A percentile compares a stretch with the other conserved stretches of the same genome.
Evolutionary conservation across 2,329 filamentous ascomycete species (phyloP).

Genomic region (Neofusicoccum ribis): DNA sequence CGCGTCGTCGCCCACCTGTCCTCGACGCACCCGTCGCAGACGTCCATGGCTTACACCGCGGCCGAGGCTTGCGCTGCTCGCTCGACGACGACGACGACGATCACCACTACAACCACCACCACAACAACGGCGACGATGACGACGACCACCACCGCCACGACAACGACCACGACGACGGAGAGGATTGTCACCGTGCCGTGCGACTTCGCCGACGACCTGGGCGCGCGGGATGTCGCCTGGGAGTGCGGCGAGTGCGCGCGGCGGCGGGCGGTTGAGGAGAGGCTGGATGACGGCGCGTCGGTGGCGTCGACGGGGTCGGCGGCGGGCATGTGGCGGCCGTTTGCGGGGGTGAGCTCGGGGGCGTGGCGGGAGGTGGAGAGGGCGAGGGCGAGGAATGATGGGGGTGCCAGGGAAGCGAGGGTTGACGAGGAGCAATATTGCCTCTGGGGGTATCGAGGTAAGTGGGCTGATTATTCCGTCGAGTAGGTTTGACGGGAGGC

Average conservation of each 20-base stretch:
- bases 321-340: conserved; percentile 24
- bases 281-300: no score
- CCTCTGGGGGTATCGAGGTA: no score
- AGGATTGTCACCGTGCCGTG: conserved; percentile 23
- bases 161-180: background rate
- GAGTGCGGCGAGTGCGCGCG: conserved; percentile 26
- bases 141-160: conserved; percentile 1
- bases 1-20: no score
- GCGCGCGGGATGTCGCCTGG: conserved; percentile 27
- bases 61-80: no score
- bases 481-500: no score
- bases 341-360: conserved; percentile 25
- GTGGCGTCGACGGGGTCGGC: background rate
- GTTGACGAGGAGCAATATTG: background rate
- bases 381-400: background rate
- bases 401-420: background rate
- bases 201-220: conserved; percentile 28
- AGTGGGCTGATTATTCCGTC: no score
- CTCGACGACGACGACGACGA: no score
- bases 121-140: no score
- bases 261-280: background rate
- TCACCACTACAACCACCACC: no score
- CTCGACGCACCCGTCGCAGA: no score
- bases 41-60: no score
- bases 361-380: conserved; percentile 24